Percentiles rank a stretch among this genome's conserved stretches.
Evolutionary conservation across 495 filamentous ascomycete species (phyloP).

Genomic region (Aspergillus steynii): DNA sequence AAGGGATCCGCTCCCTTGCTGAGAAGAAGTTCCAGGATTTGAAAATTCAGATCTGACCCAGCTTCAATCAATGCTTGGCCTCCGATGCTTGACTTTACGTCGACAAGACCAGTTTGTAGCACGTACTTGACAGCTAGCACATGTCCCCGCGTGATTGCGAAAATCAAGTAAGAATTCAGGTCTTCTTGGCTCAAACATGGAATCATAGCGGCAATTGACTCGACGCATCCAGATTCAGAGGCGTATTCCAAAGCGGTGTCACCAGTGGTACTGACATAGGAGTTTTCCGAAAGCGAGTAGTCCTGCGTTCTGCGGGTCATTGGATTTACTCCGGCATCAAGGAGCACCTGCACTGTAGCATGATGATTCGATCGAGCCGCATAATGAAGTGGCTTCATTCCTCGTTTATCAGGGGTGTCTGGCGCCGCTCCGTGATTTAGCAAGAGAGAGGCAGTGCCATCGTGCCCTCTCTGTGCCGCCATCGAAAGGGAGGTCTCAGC

Average conservation of each 20-base stretch:
- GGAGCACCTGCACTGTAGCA: background rate
- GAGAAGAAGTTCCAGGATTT: background rate
- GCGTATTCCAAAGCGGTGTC: background rate
- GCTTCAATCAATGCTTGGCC: background rate
- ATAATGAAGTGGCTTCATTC: no score
- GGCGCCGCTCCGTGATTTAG: no score
- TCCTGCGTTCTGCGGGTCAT: background rate
- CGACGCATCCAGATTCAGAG: background rate
- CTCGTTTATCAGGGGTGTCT: no score
- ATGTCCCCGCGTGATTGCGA: background rate
- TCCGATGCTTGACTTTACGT: background rate
- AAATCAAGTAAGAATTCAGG: background rate
- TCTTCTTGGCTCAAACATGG: background rate
- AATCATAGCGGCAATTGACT: conserved; percentile 1
- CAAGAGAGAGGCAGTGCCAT: no score
- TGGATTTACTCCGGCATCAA: background rate
- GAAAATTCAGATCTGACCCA: background rate
- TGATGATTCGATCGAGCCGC: no score
- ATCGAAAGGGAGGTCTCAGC: no score
- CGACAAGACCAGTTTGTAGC: background rate
- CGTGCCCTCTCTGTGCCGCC: no score
- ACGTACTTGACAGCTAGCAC: background rate
- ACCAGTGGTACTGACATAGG: background rate
- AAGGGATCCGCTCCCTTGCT: background rate
- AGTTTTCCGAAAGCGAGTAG: background rate